A percentile compares a stretch with the other conserved stretches of the same genome.
phyloP scores from a whole-genome alignment of 2,329 filamentous ascomycete genomes.

The Sarocladiaceae sp. region DNA sequence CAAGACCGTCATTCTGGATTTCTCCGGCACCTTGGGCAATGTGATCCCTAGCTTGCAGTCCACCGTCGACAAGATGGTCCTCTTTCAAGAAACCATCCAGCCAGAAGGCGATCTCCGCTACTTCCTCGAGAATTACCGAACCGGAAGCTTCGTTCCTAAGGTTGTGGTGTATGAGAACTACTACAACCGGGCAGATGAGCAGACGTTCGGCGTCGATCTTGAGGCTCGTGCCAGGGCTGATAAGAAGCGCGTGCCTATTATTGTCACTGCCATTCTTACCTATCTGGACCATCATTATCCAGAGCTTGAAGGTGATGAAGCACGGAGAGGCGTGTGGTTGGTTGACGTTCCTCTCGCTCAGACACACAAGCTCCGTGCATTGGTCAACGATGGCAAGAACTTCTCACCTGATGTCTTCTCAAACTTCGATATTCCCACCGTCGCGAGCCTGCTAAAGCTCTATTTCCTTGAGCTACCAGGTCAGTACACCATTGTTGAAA shows the following conservation, averaged over 20 bases:
- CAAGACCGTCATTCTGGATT: conserved; percentile 96
- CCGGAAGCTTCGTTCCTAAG: conserved; percentile 84
- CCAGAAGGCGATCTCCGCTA: conserved; percentile 86
- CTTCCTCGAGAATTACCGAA: conserved; percentile 93
- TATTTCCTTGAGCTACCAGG: conserved; percentile 93
- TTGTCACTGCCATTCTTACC: conserved; percentile 89
- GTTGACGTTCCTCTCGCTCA: conserved; percentile 83
- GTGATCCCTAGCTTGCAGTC: conserved; percentile 95
- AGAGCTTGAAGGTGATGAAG: conserved; percentile 93
- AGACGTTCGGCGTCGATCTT: conserved; percentile 97
- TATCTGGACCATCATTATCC: conserved; percentile 97
- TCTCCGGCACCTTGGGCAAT: conserved; percentile 95
- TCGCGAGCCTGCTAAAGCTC: conserved; percentile 87
- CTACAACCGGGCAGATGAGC: conserved; percentile 96
- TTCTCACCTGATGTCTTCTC: conserved; percentile 73
- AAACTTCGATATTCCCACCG: conserved; percentile 89
- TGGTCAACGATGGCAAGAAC: conserved; percentile 82
- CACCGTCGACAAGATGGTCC: conserved; percentile 96
- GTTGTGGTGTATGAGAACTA: conserved; percentile 98
- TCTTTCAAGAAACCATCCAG: conserved; percentile 99
- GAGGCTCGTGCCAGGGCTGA: conserved; percentile 90
- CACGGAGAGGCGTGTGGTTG: conserved; percentile 88
- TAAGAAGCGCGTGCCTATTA: conserved; percentile 87
- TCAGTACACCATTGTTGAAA: conserved; percentile 38
- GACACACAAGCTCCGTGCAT: conserved; percentile 77